Percentiles rank a stretch among this genome's conserved stretches.
Evolutionary conservation across 371 early-diverging fungal genomes (phyloP).

Genomic region (Mortierella sp.): DNA sequence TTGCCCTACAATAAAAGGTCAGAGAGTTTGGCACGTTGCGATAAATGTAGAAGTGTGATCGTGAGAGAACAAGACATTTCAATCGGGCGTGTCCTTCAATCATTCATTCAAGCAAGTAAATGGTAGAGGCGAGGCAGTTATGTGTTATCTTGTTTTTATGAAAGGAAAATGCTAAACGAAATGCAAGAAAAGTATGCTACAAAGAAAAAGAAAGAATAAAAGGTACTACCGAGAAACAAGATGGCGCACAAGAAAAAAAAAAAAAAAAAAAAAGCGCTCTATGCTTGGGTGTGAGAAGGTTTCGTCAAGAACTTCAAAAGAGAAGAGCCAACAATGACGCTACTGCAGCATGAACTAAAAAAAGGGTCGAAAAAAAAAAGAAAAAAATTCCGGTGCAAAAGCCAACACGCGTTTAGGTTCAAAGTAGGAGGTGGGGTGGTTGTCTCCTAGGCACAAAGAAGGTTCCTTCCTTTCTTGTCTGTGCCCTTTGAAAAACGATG

Average conservation of each 20-base stretch:
- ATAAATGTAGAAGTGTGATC: no score
- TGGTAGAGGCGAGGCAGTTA: background rate
- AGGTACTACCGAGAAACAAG: slow-evolving; percentile 6
- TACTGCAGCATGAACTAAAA: slow-evolving; percentile 8
- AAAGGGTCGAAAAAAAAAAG: slow-evolving; percentile 12
- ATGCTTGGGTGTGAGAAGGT: slow-evolving; percentile 3
- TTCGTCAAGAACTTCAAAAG: background rate
- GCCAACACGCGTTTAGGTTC: background rate
- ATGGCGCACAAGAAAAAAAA: slow-evolving; percentile 4
- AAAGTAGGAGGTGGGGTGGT: background rate
- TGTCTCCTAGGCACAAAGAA: slow-evolving; percentile 2
- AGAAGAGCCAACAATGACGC: background rate
- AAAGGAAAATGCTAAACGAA: background rate
- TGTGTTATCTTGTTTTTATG: slow-evolving; percentile 11
- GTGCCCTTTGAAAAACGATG: background rate
- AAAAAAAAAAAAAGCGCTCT: slow-evolving; percentile 1
- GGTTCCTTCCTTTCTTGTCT: background rate
- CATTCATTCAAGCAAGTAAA: background rate
- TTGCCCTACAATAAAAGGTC: no score
- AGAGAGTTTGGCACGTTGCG: no score
- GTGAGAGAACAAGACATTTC: no score
- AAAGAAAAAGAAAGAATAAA: slow-evolving; percentile 2
- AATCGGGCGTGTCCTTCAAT: no score
- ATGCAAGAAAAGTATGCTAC: background rate
- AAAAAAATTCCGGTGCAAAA: background rate